These are phyloP conservation scores for Suillus subaureus DNA, from an alignment of 768 basidiomycete species.

Conservation along the genomic window DNA sequence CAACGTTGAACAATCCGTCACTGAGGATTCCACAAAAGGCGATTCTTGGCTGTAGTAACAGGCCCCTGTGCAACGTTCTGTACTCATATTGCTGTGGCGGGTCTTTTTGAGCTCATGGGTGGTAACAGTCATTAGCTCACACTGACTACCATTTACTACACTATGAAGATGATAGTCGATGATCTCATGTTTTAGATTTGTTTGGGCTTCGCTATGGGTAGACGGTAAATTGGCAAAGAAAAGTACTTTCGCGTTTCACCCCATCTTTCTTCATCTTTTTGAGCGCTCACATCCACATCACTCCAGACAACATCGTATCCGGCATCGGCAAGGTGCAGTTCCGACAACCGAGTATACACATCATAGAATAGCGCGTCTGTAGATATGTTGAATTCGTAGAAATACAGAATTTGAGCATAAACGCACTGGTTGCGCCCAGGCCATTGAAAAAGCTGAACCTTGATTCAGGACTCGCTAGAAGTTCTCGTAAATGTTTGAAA, in stretches of 20 bases:
- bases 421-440: slow-evolving; percentile 88
- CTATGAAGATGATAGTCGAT: background rate
- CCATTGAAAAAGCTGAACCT: slow-evolving; percentile 97
- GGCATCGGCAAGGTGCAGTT: slow-evolving; percentile 81
- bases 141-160: background rate
- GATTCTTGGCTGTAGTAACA: background rate
- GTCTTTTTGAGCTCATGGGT: background rate
- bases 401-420: background rate
- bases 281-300: slow-evolving; percentile 71
- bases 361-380: slow-evolving; percentile 86
- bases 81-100: background rate
- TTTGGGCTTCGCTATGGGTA: slow-evolving; percentile 52
- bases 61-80: background rate
- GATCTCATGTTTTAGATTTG: slow-evolving; percentile 4
- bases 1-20: background rate
- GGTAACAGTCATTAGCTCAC: background rate
- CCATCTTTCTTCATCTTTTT: slow-evolving; percentile 63
- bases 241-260: slow-evolving; percentile 78
- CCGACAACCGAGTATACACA: slow-evolving; percentile 83
- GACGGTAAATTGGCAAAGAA: slow-evolving; percentile 69
- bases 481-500: slow-evolving; percentile 77
- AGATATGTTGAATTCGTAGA: background rate
- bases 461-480: slow-evolving; percentile 75
- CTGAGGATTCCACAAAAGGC: background rate
- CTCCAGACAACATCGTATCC: slow-evolving; percentile 83